Evolutionary conservation across 116 monocot genomes (phyloP), one percentile per base, ranked within the genome.

Genomic region (Cymodocea nodosa): DNA sequence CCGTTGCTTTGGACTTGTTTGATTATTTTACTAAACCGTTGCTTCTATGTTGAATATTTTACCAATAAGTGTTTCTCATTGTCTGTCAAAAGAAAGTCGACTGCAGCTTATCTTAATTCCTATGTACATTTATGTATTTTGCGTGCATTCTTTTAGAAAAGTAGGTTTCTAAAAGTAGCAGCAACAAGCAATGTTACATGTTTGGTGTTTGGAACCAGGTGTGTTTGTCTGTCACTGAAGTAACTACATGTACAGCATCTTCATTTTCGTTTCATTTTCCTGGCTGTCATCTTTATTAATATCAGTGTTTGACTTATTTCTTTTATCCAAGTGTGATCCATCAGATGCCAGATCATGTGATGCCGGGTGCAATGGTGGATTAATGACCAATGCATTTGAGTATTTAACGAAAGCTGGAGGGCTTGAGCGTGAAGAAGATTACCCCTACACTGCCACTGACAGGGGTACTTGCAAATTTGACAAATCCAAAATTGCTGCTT

Each of bases 351-450:
- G 64, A 50, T 61, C 85, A 15, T 87, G 92, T 35, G 87, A 87
- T 63, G 24, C 77, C 0, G 87, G 87, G 59, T 92, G 92, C 81
- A 85, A 85, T 64, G 92, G 92, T 58, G 92, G 92, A 12, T 67
- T 92, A 68, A 87, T 92, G 92, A 92, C 82, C 15, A 85, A 73
- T 58, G 92, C 92, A 12, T 92, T 92, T 59, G 71, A 82, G 59
- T 92, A 87, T 63, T 50, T 87, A 52, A 25, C 68, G 10, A 92
- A 85, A 67, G 51, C 85, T 64, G 92, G 92, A 64, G 92, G 92
- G 7, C 92, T 92, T 35, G 81, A 92, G 77, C 35, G 75, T 24
- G 92, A 92, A 81, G 16, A 71, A 51, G 85, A 87, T 56, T 87
- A 92, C 57, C 87, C 87, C 23, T 92, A 87, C 58, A 87, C 82